Evolutionary conservation across 1,284 basidiomycete species (phyloP).

Genomic region (Golubevia sp.): DNA sequence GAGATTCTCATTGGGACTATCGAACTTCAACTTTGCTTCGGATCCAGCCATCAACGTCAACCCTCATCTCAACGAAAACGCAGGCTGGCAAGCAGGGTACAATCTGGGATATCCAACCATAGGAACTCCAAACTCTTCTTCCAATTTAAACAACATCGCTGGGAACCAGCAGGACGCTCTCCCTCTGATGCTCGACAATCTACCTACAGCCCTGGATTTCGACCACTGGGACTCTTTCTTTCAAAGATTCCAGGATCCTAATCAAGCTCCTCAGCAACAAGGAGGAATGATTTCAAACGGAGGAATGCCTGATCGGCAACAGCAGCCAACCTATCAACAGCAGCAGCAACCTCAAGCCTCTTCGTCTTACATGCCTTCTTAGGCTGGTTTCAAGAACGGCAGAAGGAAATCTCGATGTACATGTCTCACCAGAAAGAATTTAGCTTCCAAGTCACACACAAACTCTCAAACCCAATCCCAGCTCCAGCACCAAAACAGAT

Average conservation of each 20-base stretch:
- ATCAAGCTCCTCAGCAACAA: too few relatives aligned
- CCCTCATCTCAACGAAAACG: slow-evolving; percentile 36
- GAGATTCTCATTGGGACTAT: neutral
- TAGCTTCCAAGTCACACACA: too few relatives aligned
- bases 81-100: neutral
- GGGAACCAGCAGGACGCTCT: slow-evolving; percentile 10
- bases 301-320: neutral
- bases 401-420: too few relatives aligned
- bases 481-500: too few relatives aligned
- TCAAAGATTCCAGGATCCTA: neutral
- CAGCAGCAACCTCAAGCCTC: neutral
- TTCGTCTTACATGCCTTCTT: neutral
- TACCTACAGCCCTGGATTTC: slow-evolving; percentile 35
- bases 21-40: neutral
- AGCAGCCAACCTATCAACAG: neutral
- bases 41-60: slow-evolving; percentile 28
- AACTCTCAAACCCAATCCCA: too few relatives aligned
- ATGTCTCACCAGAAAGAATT: too few relatives aligned
- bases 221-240: slow-evolving; percentile 37
- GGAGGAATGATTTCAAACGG: neutral
- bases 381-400: neutral
- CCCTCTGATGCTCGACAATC: slow-evolving; percentile 25
- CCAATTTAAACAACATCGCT: slow-evolving; percentile 3
- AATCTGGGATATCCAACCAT: slow-evolving; percentile 13
- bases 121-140: slow-evolving; percentile 19